Base-by-base conservation (phyloP, 2,329 filamentous ascomycete species). In the Claviceps spartinae region DNA sequence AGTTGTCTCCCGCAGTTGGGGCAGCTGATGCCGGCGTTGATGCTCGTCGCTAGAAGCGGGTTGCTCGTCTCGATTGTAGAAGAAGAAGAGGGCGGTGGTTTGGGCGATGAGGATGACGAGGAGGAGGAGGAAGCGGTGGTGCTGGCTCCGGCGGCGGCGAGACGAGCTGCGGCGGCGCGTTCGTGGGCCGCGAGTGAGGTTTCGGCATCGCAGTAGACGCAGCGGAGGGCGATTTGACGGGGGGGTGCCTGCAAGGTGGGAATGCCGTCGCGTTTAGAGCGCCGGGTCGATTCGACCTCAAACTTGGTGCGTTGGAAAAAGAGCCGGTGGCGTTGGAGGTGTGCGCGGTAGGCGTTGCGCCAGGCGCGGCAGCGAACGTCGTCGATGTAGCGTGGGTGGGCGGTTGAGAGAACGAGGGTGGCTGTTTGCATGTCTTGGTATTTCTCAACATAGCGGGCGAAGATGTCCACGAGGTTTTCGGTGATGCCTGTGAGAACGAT, bases 351-450 rank as follows among this genome's bases (percentile, higher is more conserved):
- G 38, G 76, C 75, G 57, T 74, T 78, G 51, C 85, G 83, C 85
- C 87, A 91, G 52, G 83, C 80, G 9, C 76, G 74, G 68, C 83
- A 88, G 56, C 88, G 82, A 44, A 84, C 72, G 64, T 93, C 88
- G 65, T 85, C 79, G 57, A 91, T 82, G 65, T 88, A 91, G 8
- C 81, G 76, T 0, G 87, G 87, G 52, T 82, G 79, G 58, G 84
- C 85, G 63, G 86, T 82, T 13, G 84, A 84, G 53, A 86, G 78
- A 54, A 88, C 78, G 2, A 93, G 73, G 0, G 86, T 83, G 1
- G 86, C 85, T 1, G 86, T 89, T 67, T 94, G 88, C 24, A 87
- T 75, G 64, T 91, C 87, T 61, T 82, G 76, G 63, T 85, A 88
- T 58, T 84, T 85, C 59, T 83, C 76, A 46, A 93, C 77, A 65